Evolutionary conservation across 768 basidiomycete species (phyloP).

Genomic region (Leccinum longicurvipes): DNA sequence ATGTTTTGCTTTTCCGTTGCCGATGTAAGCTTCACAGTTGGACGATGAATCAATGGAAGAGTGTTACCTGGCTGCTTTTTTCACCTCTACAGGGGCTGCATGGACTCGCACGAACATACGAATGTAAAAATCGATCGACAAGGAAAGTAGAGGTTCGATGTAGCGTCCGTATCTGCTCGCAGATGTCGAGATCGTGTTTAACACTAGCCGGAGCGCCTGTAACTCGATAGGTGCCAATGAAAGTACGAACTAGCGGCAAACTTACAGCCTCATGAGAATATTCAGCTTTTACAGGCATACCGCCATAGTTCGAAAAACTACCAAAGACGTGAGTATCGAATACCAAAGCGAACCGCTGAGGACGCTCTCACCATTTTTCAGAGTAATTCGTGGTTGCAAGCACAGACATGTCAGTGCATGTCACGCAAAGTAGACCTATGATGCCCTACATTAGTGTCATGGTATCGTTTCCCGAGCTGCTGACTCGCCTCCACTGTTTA

Average conservation of each 20-base stretch:
- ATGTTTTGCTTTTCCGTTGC: constrained; percentile 63
- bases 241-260: constrained; percentile 1
- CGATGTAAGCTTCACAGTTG: constrained; percentile 2
- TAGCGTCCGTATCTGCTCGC: constrained; percentile 91
- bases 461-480: neutral
- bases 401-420: constrained; percentile 94
- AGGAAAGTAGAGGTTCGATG: constrained; percentile 82
- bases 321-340: neutral
- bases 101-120: constrained; percentile 83
- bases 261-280: constrained; percentile 91
- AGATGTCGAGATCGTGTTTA: constrained; percentile 79
- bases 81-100: constrained; percentile 76
- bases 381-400: constrained; percentile 92
- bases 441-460: constrained; percentile 2
- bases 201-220: constrained; percentile 87
- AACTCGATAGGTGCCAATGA: neutral
- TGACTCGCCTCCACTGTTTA: constrained; percentile 80
- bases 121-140: constrained; percentile 98
- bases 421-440: constrained; percentile 81
- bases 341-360: neutral
- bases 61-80: constrained; percentile 72
- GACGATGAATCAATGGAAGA: neutral
- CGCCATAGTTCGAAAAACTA: constrained; percentile 95
- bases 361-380: constrained; percentile 78
- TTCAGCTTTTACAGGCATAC: constrained; percentile 85